Conservation (phyloP, 768 basidiomycete genomes). For the Mycena floridula region DNA sequence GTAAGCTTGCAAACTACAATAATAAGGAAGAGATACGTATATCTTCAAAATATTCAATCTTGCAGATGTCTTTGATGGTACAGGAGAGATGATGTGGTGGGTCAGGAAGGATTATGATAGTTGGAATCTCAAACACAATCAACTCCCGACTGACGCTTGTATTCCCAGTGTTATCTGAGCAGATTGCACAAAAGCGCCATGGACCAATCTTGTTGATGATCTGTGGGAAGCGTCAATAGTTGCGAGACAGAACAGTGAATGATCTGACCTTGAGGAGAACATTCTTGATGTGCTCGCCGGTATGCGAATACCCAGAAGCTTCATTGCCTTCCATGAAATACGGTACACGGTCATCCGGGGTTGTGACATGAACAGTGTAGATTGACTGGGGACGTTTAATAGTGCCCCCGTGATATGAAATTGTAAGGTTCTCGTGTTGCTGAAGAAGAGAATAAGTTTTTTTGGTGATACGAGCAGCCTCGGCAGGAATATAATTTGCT, state of each 20-base stretch:
- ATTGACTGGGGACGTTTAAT: slow-evolving; percentile 7
- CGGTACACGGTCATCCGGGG: slow-evolving; percentile 1
- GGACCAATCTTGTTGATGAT: slow-evolving; percentile 12
- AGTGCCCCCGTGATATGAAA: slow-evolving; percentile 16
- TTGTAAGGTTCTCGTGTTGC: slow-evolving; percentile 8
- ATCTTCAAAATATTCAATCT: slow-evolving; percentile 6
- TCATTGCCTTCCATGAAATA: slow-evolving; percentile 16
- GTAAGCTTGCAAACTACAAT: not conserved
- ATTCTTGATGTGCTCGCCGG: slow-evolving; percentile 11
- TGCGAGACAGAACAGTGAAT: not conserved
- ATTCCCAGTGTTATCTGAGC: slow-evolving; percentile 18
- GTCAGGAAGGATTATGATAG: slow-evolving; percentile 13
- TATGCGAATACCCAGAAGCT: slow-evolving; percentile 15
- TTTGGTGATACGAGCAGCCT: slow-evolving; percentile 10
- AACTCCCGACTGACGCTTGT: slow-evolving; percentile 7
- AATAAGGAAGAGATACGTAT: not conserved
- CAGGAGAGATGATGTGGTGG: slow-evolving; percentile 13
- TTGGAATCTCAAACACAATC: slow-evolving; percentile 4
- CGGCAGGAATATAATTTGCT: slow-evolving; percentile 10
- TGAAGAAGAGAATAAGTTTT: slow-evolving; percentile 1
- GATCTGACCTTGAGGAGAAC: slow-evolving; percentile 4
- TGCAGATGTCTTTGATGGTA: slow-evolving; percentile 9
- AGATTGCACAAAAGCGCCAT: slow-evolving; percentile 7
- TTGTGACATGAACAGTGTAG: slow-evolving; percentile 15
- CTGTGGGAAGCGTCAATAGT: slow-evolving; percentile 1